phyloP scores from a whole-genome alignment of 257 asterid species.

The Leonotis leonurus region DNA sequence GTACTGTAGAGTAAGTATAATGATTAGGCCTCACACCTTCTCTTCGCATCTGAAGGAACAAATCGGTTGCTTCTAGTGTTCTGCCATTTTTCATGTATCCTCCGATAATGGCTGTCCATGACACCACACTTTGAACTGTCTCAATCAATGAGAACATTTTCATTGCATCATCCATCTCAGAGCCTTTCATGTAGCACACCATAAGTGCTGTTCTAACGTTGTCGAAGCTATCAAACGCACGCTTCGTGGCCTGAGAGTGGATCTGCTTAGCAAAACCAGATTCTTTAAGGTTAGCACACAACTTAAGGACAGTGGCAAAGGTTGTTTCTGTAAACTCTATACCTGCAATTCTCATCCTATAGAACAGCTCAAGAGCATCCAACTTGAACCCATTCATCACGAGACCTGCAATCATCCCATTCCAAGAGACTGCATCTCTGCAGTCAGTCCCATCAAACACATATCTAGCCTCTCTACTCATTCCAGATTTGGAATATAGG shows the following conservation, averaged over 20 bases:
- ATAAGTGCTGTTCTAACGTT: constrained; percentile 57
- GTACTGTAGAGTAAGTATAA: constrained; percentile 75
- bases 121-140: constrained; percentile 53
- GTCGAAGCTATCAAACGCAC: constrained; percentile 42
- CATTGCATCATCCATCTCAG: constrained; percentile 65
- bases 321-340: constrained; percentile 47
- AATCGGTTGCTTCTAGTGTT: constrained; percentile 40
- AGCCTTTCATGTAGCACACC: constrained; percentile 66
- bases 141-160: constrained; percentile 41
- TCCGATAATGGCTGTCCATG: constrained; percentile 87
- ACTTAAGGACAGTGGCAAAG: constrained; percentile 47
- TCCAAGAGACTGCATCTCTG: constrained; percentile 75
- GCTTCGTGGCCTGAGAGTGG: constrained; percentile 52
- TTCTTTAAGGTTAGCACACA: constrained; percentile 62
- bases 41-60: constrained; percentile 66
- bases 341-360: constrained; percentile 57
- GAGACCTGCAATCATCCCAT: constrained; percentile 85
- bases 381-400: constrained; percentile 48
- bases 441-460: constrained; percentile 45
- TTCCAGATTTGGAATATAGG: constrained; percentile 70
- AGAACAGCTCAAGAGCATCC: constrained; percentile 60
- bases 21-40: constrained; percentile 56
- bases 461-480: constrained; percentile 55
- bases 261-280: constrained; percentile 57
- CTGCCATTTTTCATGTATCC: constrained; percentile 64